These are phyloP conservation scores for Phytophthora boehmeriae DNA, from an alignment of 352 stramenopile species.

Conservation along the genomic window DNA sequence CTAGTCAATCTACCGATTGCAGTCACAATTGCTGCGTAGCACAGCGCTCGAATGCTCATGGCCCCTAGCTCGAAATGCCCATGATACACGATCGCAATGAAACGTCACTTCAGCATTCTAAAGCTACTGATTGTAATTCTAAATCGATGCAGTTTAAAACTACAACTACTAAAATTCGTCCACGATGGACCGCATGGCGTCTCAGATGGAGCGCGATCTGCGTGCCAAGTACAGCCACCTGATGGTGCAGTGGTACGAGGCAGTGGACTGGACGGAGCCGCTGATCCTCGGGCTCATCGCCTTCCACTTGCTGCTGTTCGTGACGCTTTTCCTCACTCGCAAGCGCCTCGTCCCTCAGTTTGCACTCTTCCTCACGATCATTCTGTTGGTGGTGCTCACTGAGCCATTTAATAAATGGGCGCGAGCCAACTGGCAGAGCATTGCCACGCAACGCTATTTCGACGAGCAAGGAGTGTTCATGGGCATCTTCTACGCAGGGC, in stretches of 20 bases:
- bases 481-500: conserved; percentile 80
- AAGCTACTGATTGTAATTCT: no score
- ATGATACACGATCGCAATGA: no score
- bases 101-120: no score
- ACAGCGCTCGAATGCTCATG: no score
- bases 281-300: conserved; percentile 63
- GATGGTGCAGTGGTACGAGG: conserved; percentile 85
- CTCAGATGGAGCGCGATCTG: conserved; percentile 72
- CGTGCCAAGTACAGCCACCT: conserved; percentile 73
- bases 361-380: conserved; percentile 68
- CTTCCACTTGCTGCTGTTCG: conserved; percentile 64
- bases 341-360: conserved; percentile 63
- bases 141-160: no score
- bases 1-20: conserved; percentile 4
- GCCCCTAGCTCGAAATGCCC: no score
- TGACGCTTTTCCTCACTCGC: conserved; percentile 57
- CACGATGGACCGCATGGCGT: conserved; percentile 64
- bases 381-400: conserved; percentile 56
- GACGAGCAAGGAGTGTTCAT: conserved; percentile 83
- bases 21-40: not conserved
- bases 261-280: conserved; percentile 81
- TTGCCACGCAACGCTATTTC: conserved; percentile 88
- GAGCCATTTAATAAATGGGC: conserved; percentile 75
- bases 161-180: no score
- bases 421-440: conserved; percentile 55